These are phyloP conservation scores for Termitomyces heimii DNA, from an alignment of 768 basidiomycete species.

Conservation along the genomic window DNA sequence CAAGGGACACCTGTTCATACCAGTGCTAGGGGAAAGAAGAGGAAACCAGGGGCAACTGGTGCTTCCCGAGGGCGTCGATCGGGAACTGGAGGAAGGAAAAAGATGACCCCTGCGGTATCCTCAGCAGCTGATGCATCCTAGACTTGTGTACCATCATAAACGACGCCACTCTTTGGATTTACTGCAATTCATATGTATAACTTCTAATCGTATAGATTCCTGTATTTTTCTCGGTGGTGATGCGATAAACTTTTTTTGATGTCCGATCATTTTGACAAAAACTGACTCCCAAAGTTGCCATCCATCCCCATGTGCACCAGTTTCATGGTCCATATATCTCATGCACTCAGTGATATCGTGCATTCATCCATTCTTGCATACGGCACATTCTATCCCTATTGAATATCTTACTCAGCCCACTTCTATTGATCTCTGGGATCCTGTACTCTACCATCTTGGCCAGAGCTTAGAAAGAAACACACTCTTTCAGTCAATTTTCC, in stretches of 20 bases:
- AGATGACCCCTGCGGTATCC: slow-evolving; percentile 11
- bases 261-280: slow-evolving; percentile 10
- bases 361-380: slow-evolving; percentile 4
- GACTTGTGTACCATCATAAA: slow-evolving; percentile 1
- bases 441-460: neutral
- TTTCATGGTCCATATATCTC: slow-evolving; percentile 13
- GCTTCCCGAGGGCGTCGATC: slow-evolving; percentile 34
- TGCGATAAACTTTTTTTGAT: slow-evolving; percentile 5
- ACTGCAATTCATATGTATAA: neutral
- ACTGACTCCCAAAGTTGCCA: slow-evolving; percentile 4
- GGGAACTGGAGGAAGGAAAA: slow-evolving; percentile 28
- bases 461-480: neutral
- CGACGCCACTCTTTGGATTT: neutral
- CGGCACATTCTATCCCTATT: slow-evolving; percentile 10
- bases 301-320: slow-evolving; percentile 13
- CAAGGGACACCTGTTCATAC: slow-evolving; percentile 21
- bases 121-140: neutral
- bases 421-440: slow-evolving; percentile 1
- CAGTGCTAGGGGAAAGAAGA: slow-evolving; percentile 35
- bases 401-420: slow-evolving; percentile 1
- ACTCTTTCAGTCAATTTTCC: neutral
- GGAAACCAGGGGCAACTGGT: slow-evolving; percentile 29
- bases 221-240: neutral
- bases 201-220: neutral
- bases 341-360: slow-evolving; percentile 12